Evolutionary conservation across 352 stramenopile species (phyloP), one percentile per base, ranked within the genome.

Genomic region (Aphanomyces cochlioides): DNA sequence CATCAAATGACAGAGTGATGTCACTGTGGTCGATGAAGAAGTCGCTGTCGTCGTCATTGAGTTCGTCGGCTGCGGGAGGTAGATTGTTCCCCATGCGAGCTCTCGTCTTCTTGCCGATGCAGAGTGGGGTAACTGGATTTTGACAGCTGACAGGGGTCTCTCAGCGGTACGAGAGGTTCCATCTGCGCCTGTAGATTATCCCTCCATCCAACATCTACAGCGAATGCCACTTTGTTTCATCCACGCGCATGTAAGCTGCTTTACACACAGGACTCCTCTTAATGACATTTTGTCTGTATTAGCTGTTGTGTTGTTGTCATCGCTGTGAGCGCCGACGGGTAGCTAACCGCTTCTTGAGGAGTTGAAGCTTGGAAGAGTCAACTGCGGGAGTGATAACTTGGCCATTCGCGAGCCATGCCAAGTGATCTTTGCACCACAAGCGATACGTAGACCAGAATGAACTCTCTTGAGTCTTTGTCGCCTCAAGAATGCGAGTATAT

Each of bases 381-480:
- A 41, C 53, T 19, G 57, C 37, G n/a, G 3, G 15, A 21, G n/a
- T 56, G n/a, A 50, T 50, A 2, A 12, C 43, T n/a, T 50, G 10
- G 10, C 43, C 43, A 50, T 50, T n/a, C 43, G 64, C 61, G 64
- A 70, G 59, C 19, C 38, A 70, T 3, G 37, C 17, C 8, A 61
- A 34, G 54, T 39, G 64, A 47, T 60, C 64, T 19, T 17, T n/a
- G 21, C 64, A 70, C 64, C 64, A 70, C 36, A 50, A 43, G 50
- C 21, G 38, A 61, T n/a, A 15, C 15, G 21, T 21, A 1, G 6
- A 28, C 34, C 64, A 47, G 40, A 70, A 19, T 12, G 28, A 39
- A 17, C 21, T 13, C 37, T 37, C 5, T n/a, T 38, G 15, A 21
- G 6, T 19, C 3, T 3, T 34, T 3, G 4, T 40, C 19, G n/a